Base-by-base conservation (phyloP, 129 eudicot genomes). In the sunflower (Helianthus annuus) region DNA sequence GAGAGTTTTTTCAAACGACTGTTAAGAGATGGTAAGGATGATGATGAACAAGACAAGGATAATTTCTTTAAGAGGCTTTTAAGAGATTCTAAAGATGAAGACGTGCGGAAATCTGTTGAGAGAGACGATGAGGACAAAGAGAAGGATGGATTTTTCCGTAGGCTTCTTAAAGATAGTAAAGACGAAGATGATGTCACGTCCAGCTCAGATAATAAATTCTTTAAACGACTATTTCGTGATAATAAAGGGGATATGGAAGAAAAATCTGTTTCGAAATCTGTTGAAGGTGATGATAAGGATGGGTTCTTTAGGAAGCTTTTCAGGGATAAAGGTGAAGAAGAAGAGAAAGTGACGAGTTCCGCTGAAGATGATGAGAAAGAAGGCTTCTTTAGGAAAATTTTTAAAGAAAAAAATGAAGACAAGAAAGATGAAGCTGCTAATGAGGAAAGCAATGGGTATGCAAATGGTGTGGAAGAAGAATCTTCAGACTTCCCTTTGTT, bases 261-360 rank as follows among this genome's bases (percentile, higher is more conserved):
- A 15, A 92, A 79, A 51, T 44, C 68, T 38, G 73, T 82, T 73
- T 75, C 96, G 10, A 85, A 83, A 78, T 79, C 83, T 29, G 76
- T 72, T 51, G 98, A 90, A 76, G 99, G 88, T 69, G 99, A 86
- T 52, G 95, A 83, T 44, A 90, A 84, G 75, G 98, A 89, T 27
- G 91, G 96, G 12, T 88, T 90, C 72, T 88, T 94, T 42, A 76
- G 85, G 80, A 94, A 94, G 77, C 61, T 90, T 38, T 90, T 94
- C 74, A 94, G 90, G 85, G 98, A 94, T 49, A 91, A 89, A 77
- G 74, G 67, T 22, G 96, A 86, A 42, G 98, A 92, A 70, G 85
- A 76, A 64, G 97, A 83, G 12, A 87, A 76, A 80, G 86, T 61
- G 17, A 61, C 51, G 8, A 79, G 64, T 74, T 48, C 71, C 24